These are phyloP conservation scores for Lactifluus pinguis DNA, from an alignment of 768 basidiomycete genomes.

Conservation along the genomic window DNA sequence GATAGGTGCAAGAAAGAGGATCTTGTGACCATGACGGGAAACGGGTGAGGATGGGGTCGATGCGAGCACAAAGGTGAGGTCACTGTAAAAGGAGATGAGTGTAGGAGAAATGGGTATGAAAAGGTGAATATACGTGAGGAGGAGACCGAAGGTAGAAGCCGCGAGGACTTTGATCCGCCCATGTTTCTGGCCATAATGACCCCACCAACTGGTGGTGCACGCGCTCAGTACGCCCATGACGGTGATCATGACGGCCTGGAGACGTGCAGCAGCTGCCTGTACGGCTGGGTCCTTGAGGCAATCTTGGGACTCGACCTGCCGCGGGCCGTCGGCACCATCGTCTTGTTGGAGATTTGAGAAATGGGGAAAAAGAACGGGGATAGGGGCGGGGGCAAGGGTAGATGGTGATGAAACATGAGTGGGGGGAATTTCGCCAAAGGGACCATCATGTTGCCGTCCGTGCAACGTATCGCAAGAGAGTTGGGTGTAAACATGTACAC, in stretches of 20 bases:
- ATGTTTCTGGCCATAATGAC: constrained; percentile 61
- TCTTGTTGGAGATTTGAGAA: constrained; percentile 19
- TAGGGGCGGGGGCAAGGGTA: background rate
- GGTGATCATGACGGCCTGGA: constrained; percentile 70
- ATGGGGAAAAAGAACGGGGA: constrained; percentile 6
- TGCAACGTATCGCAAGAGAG: constrained; percentile 60
- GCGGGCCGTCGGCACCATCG: constrained; percentile 32
- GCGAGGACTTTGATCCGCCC: constrained; percentile 73
- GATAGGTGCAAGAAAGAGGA: constrained; percentile 70
- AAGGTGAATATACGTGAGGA: constrained; percentile 53
- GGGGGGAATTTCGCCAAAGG: constrained; percentile 7
- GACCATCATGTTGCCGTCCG: constrained; percentile 33
- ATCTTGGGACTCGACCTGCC: constrained; percentile 28
- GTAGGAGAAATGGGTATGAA: constrained; percentile 25
- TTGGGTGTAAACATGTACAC: constrained; percentile 72
- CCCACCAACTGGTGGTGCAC: constrained; percentile 83
- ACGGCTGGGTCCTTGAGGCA: constrained; percentile 47
- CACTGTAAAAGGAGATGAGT: constrained; percentile 37
- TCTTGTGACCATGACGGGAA: constrained; percentile 56
- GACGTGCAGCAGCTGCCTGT: constrained; percentile 56
- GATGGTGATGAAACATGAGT: background rate
- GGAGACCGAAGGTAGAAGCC: constrained; percentile 55
- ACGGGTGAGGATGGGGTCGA: constrained; percentile 53
- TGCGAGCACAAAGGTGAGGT: constrained; percentile 67
- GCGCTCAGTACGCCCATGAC: constrained; percentile 74